A percentile compares a stretch with the other conserved stretches of the same genome.
Evolutionary conservation across 164 flowering plant genomes (phyloP).

Genomic region (Nymphaea colorata): DNA sequence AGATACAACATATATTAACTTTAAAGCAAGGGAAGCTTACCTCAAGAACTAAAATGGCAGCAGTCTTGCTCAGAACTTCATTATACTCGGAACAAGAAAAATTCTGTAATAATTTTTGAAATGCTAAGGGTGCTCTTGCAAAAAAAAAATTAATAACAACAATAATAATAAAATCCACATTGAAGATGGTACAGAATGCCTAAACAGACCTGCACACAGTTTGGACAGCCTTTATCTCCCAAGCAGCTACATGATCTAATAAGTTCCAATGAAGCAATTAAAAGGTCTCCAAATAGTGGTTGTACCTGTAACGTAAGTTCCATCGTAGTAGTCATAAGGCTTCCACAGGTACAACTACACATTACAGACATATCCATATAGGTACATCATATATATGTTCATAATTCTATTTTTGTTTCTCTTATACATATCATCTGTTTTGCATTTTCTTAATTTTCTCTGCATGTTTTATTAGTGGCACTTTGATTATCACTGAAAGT

Average conservation of each 20-base stretch:
- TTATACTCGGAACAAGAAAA: constrained; percentile 72
- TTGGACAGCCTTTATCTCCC: constrained; percentile 66
- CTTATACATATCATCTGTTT: no score
- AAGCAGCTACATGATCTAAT: constrained; percentile 56
- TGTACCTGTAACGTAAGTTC: constrained; percentile 33
- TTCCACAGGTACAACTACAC: no score
- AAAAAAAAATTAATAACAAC: constrained; percentile 5
- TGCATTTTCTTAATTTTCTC: no score
- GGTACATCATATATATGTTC: no score
- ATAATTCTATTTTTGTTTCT: no score
- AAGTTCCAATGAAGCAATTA: constrained; percentile 69
- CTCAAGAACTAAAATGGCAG: constrained; percentile 76
- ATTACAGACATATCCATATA: no score
- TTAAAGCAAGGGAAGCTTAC: constrained; percentile 14
- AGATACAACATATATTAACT: not conserved
- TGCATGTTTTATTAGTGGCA: no score
- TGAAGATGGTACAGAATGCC: not conserved
- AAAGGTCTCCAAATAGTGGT: constrained; percentile 52
- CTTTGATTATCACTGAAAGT: no score
- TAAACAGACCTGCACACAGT: constrained; percentile 63
- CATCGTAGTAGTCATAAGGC: no score
- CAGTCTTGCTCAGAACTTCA: constrained; percentile 71
- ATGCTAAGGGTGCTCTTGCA: not conserved
- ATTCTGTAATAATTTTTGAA: constrained; percentile 26
- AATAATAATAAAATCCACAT: not conserved